phyloP scores from a whole-genome alignment of 2,329 filamentous ascomycete species.

The Venturia pyrina region DNA sequence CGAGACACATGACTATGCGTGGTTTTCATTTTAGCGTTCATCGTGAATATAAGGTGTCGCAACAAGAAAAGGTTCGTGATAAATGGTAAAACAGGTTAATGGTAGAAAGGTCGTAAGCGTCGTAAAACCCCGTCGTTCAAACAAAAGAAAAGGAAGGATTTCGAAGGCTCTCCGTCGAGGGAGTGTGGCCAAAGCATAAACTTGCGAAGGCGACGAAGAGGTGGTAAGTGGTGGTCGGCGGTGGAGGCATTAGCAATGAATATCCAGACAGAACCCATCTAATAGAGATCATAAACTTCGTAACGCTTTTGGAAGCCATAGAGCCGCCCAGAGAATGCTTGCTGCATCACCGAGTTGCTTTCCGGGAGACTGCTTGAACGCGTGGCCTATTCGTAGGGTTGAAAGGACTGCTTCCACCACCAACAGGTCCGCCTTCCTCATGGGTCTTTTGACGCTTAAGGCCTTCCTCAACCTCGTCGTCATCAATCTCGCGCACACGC shows the following conservation, averaged over 20 bases:
- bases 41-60: neutral
- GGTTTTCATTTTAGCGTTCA: conserved; percentile 2
- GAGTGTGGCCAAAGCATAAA: neutral
- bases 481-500: conserved; percentile 48
- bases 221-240: neutral
- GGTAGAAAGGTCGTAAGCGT: conserved; percentile 8
- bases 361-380: neutral
- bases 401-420: conserved; percentile 16
- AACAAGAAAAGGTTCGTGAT: neutral
- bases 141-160: neutral
- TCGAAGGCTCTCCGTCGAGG: neutral
- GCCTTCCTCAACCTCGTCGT: conserved; percentile 55
- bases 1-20: neutral
- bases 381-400: conserved; percentile 3
- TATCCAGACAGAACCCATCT: neutral
- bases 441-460: conserved; percentile 73
- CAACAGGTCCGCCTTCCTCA: conserved; percentile 43
- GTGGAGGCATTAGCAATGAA: neutral
- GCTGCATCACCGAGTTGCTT: neutral
- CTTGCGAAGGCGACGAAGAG: neutral
- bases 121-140: conserved; percentile 1
- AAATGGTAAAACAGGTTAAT: neutral
- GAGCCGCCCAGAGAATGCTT: neutral
- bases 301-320: neutral
- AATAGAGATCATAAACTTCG: neutral